phyloP scores from a whole-genome alignment of 2,329 filamentous ascomycete genomes.

The Pyrenophora teres region DNA sequence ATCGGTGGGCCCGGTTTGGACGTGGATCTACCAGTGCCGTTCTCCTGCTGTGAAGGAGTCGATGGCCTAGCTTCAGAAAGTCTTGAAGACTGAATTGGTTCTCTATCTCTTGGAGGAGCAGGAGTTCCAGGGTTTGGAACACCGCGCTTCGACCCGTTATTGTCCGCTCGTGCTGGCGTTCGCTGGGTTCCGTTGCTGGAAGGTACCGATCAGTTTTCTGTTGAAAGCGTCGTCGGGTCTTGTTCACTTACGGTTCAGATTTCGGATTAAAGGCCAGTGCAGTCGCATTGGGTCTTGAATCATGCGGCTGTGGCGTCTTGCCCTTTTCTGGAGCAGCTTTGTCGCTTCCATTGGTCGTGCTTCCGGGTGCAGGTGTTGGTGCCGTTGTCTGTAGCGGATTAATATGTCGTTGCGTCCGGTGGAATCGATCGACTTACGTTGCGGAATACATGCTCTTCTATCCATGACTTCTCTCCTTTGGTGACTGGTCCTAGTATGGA shows the following conservation, averaged over 20 bases:
- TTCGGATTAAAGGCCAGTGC: slow-evolving; percentile 69
- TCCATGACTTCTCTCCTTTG: slow-evolving; percentile 69
- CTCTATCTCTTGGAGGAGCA: slow-evolving; percentile 27
- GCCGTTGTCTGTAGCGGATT: slow-evolving; percentile 26
- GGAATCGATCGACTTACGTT: slow-evolving; percentile 55
- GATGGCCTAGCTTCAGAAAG: slow-evolving; percentile 14
- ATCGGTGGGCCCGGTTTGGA: slow-evolving; percentile 21
- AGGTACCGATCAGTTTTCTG: slow-evolving; percentile 19
- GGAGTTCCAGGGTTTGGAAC: slow-evolving; percentile 20
- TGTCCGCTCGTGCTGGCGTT: slow-evolving; percentile 17
- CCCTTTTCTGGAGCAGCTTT: slow-evolving; percentile 40
- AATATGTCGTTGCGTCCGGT: slow-evolving; percentile 6
- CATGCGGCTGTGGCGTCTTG: slow-evolving; percentile 51
- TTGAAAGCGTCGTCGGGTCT: background rate
- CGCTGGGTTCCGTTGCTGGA: slow-evolving; percentile 43
- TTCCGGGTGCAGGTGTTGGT: slow-evolving; percentile 25
- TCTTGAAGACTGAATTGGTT: slow-evolving; percentile 17
- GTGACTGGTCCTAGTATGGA: slow-evolving; percentile 73
- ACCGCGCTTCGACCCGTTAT: slow-evolving; percentile 17
- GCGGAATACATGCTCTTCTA: slow-evolving; percentile 75
- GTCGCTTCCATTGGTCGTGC: slow-evolving; percentile 36
- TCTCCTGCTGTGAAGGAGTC: slow-evolving; percentile 24
- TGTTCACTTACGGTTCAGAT: slow-evolving; percentile 33
- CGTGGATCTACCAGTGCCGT: slow-evolving; percentile 6
- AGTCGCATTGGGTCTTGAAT: slow-evolving; percentile 55